A percentile compares a stretch with the other conserved stretches of the same genome.
phyloP scores from a whole-genome alignment of 805 yeast species.

The Cyberlindnera maclurae region DNA sequence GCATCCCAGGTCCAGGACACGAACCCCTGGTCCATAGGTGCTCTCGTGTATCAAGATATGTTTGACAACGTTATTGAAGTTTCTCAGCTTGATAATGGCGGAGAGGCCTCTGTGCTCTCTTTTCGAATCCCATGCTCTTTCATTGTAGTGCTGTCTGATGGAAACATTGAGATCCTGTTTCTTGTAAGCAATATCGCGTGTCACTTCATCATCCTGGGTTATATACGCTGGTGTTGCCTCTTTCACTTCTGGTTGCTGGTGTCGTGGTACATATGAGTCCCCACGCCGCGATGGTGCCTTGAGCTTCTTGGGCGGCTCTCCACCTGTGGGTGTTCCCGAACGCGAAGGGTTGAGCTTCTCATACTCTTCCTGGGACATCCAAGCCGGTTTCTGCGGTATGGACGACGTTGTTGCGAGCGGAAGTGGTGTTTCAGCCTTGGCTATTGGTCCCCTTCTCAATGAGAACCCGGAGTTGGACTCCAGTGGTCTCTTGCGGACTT shows the following conservation, averaged over 20 bases:
- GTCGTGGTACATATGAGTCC: conserved; percentile 1
- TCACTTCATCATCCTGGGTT: neutral
- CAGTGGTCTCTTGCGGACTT: conserved; percentile 12
- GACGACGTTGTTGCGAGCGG: neutral
- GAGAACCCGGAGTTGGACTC: conserved; percentile 1
- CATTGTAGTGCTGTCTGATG: conserved; percentile 81
- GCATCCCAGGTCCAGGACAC: conserved; percentile 83
- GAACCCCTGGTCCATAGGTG: conserved; percentile 40
- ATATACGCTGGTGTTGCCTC: neutral
- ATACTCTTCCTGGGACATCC: conserved; percentile 4
- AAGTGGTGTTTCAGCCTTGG: conserved; percentile 1
- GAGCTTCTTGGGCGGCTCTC: conserved; percentile 7
- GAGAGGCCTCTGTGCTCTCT: conserved; percentile 59
- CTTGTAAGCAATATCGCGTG: conserved; percentile 25
- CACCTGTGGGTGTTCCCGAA: neutral
- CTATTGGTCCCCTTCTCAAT: neutral
- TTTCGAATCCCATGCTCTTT: conserved; percentile 65
- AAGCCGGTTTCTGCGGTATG: conserved; percentile 2
- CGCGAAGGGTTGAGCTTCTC: neutral
- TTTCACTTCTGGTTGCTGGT: neutral
- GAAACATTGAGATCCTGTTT: conserved; percentile 43
- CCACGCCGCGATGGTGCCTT: conserved; percentile 16
- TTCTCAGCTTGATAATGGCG: conserved; percentile 77
- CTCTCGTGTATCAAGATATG: conserved; percentile 73
- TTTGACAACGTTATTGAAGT: conserved; percentile 88